Base-by-base conservation (phyloP, 2,329 filamentous ascomycete species). In the Paecilomyces niveus region DNA sequence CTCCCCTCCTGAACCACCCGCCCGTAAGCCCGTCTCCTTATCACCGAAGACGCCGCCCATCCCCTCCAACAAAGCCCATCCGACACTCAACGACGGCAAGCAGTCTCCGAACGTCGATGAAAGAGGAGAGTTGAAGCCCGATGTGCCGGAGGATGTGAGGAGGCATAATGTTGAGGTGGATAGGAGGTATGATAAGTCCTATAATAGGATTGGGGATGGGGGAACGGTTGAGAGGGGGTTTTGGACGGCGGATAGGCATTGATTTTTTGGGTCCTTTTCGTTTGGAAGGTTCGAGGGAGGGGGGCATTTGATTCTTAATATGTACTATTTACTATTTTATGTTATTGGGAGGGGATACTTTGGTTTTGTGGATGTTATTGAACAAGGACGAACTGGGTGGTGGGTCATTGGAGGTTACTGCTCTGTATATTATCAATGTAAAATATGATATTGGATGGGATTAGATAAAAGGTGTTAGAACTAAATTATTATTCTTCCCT, bases 91-190 rank as follows among this genome's bases (percentile, higher is more conserved):
- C n/a, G 66, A 69, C 53, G 69, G 67, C 7, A 64, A 60, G 9
- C 64, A 70, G 49, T 70, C 71, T 1, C 65, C 67, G 8, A 66
- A 72, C 39, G 54, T 69, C 8, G 70, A 74, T 49, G 52, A 58
- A 2, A 56, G 69, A 5, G 72, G 72, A 0, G 65, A 69, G 1
- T 35, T 56, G 11, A 59, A 61, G 1, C 54, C 63, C 0, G 64
- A 73, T 63, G 54, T 72, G 1, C 70, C 72, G 0, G 62, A 70
- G 9, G 72, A 74, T 58, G 72, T 74, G 57, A 72, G 67, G 57
- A 55, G 58, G 56, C 72, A 74, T 60, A 75, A 74, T 54, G 57
- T 58, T 24, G 72, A 73, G 1, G 57, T 74, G 56, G 64, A 67
- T n/a, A 52, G 69, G 5, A 64, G 72, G 29, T 64, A 72, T 59